Conservation (phyloP, 1,284 basidiomycete genomes). For the Crepidotus sp. region DNA sequence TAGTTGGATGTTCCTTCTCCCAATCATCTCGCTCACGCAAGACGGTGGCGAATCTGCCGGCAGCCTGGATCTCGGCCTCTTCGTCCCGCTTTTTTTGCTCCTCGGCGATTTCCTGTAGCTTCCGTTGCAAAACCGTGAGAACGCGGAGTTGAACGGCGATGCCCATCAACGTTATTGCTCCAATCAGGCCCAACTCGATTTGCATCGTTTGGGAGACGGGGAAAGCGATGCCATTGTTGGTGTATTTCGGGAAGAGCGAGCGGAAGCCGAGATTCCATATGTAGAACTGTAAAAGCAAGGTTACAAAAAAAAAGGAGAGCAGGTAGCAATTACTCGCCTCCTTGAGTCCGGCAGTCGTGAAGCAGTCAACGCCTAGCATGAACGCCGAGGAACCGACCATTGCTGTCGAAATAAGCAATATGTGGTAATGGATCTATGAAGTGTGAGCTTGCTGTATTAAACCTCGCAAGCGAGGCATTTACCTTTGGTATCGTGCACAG, state of each 20-base stretch:
- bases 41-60: slow-evolving; percentile 60
- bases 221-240: slow-evolving; percentile 59
- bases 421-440: slow-evolving; percentile 62
- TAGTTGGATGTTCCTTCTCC: slow-evolving; percentile 74
- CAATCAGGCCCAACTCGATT: slow-evolving; percentile 86
- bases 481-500: slow-evolving; percentile 58
- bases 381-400: slow-evolving; percentile 89
- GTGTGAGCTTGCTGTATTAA: slow-evolving; percentile 19
- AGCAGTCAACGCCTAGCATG: slow-evolving; percentile 91
- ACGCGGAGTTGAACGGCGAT: slow-evolving; percentile 86
- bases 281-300: slow-evolving; percentile 60
- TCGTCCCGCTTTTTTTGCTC: slow-evolving; percentile 70
- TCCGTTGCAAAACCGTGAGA: slow-evolving; percentile 68
- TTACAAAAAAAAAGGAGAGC: slow-evolving; percentile 12
- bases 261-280: slow-evolving; percentile 88
- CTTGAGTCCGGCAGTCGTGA: slow-evolving; percentile 82
- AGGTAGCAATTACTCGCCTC: slow-evolving; percentile 48
- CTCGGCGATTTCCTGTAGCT: slow-evolving; percentile 69
- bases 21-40: slow-evolving; percentile 72
- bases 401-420: slow-evolving; percentile 76
- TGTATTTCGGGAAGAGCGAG: slow-evolving; percentile 69
- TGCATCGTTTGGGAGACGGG: slow-evolving; percentile 86
- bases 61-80: slow-evolving; percentile 68
- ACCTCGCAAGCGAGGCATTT: slow-evolving; percentile 15
- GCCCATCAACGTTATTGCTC: slow-evolving; percentile 75